Conservation (phyloP, 2,329 filamentous ascomycete species). For the Hypoxylon sp. region DNA sequence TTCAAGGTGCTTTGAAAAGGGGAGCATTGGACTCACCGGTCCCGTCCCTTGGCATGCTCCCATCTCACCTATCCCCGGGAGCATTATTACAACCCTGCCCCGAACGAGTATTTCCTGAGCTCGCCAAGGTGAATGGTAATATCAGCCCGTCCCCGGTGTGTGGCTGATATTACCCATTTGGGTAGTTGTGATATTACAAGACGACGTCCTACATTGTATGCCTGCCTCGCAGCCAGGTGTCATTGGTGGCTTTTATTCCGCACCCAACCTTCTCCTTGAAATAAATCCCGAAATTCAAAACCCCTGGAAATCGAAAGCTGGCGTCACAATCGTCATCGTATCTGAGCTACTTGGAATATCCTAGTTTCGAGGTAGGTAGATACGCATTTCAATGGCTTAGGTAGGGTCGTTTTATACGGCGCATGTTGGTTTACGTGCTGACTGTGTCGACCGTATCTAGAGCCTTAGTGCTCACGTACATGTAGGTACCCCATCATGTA, state of each 20-base stretch:
- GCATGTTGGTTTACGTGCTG: conserved; percentile 2
- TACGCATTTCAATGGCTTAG: neutral
- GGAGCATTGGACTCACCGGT: conserved; percentile 1
- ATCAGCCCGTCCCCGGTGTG: conserved; percentile 8
- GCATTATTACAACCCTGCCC: neutral
- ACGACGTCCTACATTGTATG: conserved; percentile 5
- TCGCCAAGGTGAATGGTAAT: conserved; percentile 8
- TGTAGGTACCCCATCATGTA: conserved; percentile 25
- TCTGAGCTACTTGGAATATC: neutral
- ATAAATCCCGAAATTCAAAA: conserved; percentile 13
- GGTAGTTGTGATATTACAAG: conserved; percentile 3
- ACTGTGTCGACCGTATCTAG: conserved; percentile 19
- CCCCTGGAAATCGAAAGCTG: conserved; percentile 16
- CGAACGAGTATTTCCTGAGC: neutral
- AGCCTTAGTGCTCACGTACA: neutral
- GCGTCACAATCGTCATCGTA: conserved; percentile 20
- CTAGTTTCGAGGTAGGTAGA: neutral
- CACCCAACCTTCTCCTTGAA: neutral
- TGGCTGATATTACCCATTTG: conserved; percentile 13
- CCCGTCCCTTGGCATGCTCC: neutral
- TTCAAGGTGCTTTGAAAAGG: neutral
- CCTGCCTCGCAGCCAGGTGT: neutral
- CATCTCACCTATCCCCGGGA: neutral
- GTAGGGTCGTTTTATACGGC: neutral
- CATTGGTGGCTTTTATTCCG: conserved; percentile 17